A percentile compares a stretch with the other conserved stretches of the same genome.
Evolutionary conservation across 78 protist genomes (phyloP).

Genomic region (Dictyostelium capitatum): DNA sequence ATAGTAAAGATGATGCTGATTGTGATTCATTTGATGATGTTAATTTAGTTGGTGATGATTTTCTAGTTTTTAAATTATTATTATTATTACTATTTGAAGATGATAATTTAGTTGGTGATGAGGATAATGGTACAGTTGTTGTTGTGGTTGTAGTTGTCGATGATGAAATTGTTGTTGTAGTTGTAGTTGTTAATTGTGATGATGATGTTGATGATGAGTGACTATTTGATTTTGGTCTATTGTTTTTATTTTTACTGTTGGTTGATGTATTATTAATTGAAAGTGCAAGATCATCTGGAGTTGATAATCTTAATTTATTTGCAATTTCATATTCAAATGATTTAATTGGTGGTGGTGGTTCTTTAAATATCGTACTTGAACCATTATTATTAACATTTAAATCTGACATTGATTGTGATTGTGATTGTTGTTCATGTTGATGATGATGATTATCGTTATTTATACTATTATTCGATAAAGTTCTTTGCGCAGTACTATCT

Average conservation of each 20-base stretch:
- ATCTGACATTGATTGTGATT: neutral
- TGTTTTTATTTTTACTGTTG: neutral
- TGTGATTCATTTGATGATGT: neutral
- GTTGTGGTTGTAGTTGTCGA: neutral
- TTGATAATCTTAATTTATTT: slow-evolving; percentile 28
- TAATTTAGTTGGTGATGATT: slow-evolving; percentile 30
- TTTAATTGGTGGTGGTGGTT: slow-evolving; percentile 22
- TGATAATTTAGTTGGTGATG: neutral
- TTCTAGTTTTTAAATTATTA: neutral
- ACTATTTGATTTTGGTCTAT: slow-evolving; percentile 21
- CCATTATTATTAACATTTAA: neutral
- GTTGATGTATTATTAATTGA: neutral
- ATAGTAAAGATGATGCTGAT: neutral
- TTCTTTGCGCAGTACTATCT: slow-evolving; percentile 67
- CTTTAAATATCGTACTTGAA: slow-evolving; percentile 3
- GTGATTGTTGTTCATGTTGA: too few relatives aligned
- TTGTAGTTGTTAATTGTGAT: neutral
- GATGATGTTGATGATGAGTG: neutral
- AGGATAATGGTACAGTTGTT: neutral
- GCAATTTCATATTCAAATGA: slow-evolving; percentile 6
- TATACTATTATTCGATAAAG: neutral
- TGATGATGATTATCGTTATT: neutral
- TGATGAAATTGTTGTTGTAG: neutral
- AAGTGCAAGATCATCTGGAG: slow-evolving; percentile 19
- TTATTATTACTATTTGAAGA: neutral